A percentile compares a stretch with the other conserved stretches of the same genome.
Conservation (phyloP, 164 flowering plant species). For the Vitis cinerea region DNA sequence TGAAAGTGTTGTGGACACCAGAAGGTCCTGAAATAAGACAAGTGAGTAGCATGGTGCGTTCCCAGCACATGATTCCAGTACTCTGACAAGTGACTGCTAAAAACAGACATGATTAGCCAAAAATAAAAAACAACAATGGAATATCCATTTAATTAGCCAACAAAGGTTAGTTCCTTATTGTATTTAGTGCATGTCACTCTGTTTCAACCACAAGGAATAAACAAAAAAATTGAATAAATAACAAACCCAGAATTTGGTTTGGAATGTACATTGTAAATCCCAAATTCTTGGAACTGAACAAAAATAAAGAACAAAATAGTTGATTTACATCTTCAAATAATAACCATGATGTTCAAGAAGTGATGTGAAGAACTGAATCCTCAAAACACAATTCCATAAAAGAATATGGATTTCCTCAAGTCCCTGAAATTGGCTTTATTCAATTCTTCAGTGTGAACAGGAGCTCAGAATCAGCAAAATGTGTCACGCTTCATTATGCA, state of each 20-base stretch:
- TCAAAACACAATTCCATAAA: no score
- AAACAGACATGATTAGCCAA: constrained; percentile 12
- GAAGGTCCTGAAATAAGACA: constrained; percentile 84
- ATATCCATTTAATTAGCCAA: not conserved
- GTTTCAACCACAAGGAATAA: not conserved
- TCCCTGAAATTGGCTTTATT: no score
- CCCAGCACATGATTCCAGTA: constrained; percentile 73
- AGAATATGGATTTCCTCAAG: no score
- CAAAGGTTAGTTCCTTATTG: not conserved
- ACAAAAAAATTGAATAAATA: not conserved
- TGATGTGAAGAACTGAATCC: not conserved
- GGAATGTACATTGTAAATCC: not conserved
- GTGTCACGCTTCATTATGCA: no score
- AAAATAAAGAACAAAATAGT: not conserved
- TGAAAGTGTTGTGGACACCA: constrained; percentile 92
- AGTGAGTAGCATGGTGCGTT: constrained; percentile 66
- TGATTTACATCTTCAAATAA: not conserved
- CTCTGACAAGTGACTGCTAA: constrained; percentile 82
- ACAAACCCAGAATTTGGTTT: not conserved
- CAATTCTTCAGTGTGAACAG: no score
- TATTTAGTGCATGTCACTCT: not conserved
- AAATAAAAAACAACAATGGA: not conserved
- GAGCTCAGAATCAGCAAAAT: no score
- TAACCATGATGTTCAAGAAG: not conserved
- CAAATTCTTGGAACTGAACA: not conserved